Conservation (phyloP, 177 flowering plant genomes). For the Tripterygium wilfordii region DNA sequence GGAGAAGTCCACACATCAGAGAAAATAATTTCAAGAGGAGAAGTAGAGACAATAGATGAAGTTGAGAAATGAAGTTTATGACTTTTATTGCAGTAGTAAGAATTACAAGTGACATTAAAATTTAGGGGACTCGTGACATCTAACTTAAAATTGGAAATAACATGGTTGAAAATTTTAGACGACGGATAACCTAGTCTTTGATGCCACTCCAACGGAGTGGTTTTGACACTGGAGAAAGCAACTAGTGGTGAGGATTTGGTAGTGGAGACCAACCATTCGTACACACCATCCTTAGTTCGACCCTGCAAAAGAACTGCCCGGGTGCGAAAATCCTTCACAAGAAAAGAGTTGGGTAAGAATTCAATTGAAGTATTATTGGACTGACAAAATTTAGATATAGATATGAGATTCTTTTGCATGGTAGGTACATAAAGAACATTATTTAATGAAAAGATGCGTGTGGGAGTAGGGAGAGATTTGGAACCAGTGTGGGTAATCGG, state of each 20-base stretch:
- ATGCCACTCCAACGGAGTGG: background rate
- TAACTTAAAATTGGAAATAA: background rate
- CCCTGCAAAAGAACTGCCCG: no score
- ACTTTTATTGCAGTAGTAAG: background rate
- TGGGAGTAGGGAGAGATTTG: no score
- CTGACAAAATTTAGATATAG: no score
- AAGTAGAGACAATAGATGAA: background rate
- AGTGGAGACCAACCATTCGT: background rate
- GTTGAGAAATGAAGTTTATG: background rate
- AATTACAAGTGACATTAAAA: background rate
- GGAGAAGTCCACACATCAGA: background rate
- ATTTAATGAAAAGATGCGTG: no score
- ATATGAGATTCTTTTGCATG: no score
- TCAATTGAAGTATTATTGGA: no score
- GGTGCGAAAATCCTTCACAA: no score
- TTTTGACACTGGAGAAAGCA: slow-evolving; percentile 1
- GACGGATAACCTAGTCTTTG: background rate
- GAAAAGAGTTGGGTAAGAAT: no score
- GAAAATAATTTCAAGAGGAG: background rate
- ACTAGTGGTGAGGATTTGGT: background rate
- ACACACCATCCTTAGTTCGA: no score
- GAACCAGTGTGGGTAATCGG: no score
- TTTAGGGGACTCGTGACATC: background rate
- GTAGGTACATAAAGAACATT: no score
- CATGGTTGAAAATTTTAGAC: background rate